Evolutionary conservation across 2,329 filamentous ascomycete genomes (phyloP).

Genomic region (Colletotrichum godetiae): DNA sequence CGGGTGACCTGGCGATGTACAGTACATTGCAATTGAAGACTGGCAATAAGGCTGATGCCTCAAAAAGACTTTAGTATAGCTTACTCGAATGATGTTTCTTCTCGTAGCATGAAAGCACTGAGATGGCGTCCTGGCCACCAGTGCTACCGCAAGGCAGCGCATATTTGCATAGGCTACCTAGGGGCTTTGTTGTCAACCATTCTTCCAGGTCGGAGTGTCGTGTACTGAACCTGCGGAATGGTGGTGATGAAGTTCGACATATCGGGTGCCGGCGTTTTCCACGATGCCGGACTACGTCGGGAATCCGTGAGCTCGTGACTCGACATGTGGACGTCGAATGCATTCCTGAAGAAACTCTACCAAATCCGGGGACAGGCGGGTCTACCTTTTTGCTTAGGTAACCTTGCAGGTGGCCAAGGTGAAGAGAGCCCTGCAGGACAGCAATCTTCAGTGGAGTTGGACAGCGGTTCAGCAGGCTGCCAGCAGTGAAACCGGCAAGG

Average conservation of each 20-base stretch:
- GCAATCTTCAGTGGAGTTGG: conserved; percentile 21
- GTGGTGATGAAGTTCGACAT: neutral
- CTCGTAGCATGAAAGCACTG: too few relatives aligned
- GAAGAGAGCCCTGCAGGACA: neutral
- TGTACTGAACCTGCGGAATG: neutral
- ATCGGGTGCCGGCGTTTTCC: neutral
- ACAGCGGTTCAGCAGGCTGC: conserved; percentile 13
- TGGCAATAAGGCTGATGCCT: too few relatives aligned
- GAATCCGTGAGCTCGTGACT: neutral
- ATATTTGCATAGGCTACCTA: too few relatives aligned
- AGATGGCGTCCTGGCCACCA: too few relatives aligned
- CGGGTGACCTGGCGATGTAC: too few relatives aligned
- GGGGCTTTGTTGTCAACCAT: too few relatives aligned
- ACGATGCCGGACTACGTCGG: neutral
- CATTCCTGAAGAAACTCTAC: neutral
- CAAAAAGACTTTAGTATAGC: too few relatives aligned
- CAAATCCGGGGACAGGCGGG: neutral
- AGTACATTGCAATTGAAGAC: too few relatives aligned
- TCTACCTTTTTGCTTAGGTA: neutral
- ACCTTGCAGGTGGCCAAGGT: neutral
- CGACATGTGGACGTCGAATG: neutral
- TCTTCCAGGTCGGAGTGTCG: neutral
- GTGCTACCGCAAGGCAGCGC: too few relatives aligned
- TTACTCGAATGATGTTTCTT: too few relatives aligned
- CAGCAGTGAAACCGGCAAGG: conserved; percentile 4